phyloP scores from a whole-genome alignment of 23 red algal species.

The Gracilaria domingensis region DNA sequence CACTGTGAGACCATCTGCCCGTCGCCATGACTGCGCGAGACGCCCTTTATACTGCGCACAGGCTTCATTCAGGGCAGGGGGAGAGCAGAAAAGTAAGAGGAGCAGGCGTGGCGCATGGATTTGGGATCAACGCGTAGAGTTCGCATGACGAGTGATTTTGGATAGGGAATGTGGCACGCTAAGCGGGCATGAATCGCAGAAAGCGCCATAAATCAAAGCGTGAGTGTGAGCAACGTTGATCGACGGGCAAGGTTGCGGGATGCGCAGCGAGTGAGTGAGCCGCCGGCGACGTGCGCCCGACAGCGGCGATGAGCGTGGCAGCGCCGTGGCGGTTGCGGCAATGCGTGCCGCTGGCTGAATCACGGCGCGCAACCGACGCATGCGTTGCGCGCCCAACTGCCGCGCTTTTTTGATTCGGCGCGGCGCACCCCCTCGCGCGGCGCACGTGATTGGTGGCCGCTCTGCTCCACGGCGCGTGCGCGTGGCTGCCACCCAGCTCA shows the following conservation, averaged over 20 bases:
- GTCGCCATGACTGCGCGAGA: no score
- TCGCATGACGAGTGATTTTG: not conserved
- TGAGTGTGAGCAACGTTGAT: not conserved
- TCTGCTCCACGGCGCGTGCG: not conserved
- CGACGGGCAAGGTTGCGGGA: not conserved
- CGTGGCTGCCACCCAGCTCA: not conserved
- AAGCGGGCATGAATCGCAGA: not conserved
- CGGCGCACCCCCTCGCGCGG: not conserved
- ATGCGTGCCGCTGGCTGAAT: conserved; percentile 19
- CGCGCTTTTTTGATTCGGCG: no score
- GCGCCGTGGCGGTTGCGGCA: not conserved
- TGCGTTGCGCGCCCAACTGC: not conserved
- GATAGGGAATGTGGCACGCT: not conserved
- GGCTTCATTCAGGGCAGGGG: no score
- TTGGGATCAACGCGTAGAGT: not conserved
- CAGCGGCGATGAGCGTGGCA: conserved; percentile 23
- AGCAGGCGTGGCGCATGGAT: not conserved
- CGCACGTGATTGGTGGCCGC: not conserved
- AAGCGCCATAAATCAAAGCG: not conserved
- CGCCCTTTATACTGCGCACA: no score
- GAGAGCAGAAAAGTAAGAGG: not conserved
- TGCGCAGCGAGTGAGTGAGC: not conserved
- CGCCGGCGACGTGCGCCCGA: not conserved
- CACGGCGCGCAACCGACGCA: conserved; percentile 21
- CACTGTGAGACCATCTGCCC: no score